Evolutionary conservation across 1,139 yeast genomes (phyloP), one percentile per base, ranked within the genome.

Genomic region (Magnusiomyces magnusii): DNA sequence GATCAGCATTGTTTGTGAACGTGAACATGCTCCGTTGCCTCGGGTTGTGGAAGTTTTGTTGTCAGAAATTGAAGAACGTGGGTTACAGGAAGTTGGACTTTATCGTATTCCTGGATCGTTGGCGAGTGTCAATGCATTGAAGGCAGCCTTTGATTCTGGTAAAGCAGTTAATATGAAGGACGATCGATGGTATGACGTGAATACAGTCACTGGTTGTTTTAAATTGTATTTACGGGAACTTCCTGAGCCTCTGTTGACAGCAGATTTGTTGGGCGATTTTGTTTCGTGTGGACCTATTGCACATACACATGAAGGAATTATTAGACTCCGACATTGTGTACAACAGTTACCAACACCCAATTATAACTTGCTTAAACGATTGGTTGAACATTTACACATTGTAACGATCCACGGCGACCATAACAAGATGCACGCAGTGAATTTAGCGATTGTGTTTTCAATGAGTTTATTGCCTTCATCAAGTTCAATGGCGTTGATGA

Each of bases 21-120:
- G 97, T 57, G 96, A 90, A 65, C 5, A 17, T 17, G 19, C 82
- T 0, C 61, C 73, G 1, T 76, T 84, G 36, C 99, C 99, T 0
- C 74, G 71, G 19, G 82, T 92, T 49, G 83, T 91, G 60, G 81
- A 80, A 41, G 77, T 79, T 57, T 75, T 93, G 36, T 78, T 91
- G 65, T 78, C 78, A 53, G 95, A 86, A 66, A 85, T 93, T 63
- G 98, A 93, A 69, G 73, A 77, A 34, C 83, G 92, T 58, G 97
- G 98, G 0, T 72, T 93, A 44, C 89, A 88, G 63, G 98, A 92
- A 69, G 89, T 90, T 61, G 99, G 99, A 25, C 77, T 93, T 24
- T 93, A 93, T 71, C 84, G 99, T 71, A 88, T 92, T 62, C 89
- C 96, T 61, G 95, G 97, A 0, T 89, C 97, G 0, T 76, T 90